Base-by-base conservation (phyloP, 75 land plant species). In the Selaginella tamariscina region DNA sequence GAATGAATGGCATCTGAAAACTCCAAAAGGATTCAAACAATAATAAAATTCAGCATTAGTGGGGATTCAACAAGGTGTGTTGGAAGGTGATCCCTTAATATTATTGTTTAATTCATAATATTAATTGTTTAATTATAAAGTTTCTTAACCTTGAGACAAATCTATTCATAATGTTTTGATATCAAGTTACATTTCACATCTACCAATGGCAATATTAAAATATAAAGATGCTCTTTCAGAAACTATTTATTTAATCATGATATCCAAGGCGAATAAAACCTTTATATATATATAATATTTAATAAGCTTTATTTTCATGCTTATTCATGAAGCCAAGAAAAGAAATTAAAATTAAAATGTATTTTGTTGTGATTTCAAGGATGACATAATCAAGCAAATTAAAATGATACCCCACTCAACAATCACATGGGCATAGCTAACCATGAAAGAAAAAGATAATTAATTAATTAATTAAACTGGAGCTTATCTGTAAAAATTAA, bases 111-210 rank as follows among this genome's bases (percentile, higher is more conserved):
- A 39, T 39, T 39, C 15, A 5, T 39, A 5, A 39, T 39, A 39
- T 39, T 39, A 5, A n/a, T n/a, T n/a, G 15, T 39, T 39, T 39
- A 39, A 5, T 39, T 39, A 39, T 39, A 5, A 5, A 5, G 49
- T 39, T 39, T 15, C 49, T 39, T 39, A 39, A 39, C 15, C 49
- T 39, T 39, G 49, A 5, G 49, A 5, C 5, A 39, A 39, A 39
- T 39, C 5, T 39, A 5, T 39, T 39, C 49, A 39, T 39, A 39
- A 39, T n/a, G 49, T 39, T 39, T 39, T 5, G 49, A 39, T 5
- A 5, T 39, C 49, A 39, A 39, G 49, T 39, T 39, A 39, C 49
- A 39, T 39, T 39, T 39, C 49, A 39, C 49, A 39, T 39, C 49
- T 39, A 5, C 15, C 49, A 39, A 39, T 39, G 49, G 49, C 5